These are phyloP conservation scores for Wilcoxina mikolae DNA, from an alignment of 495 filamentous ascomycete genomes.

Conservation along the genomic window DNA sequence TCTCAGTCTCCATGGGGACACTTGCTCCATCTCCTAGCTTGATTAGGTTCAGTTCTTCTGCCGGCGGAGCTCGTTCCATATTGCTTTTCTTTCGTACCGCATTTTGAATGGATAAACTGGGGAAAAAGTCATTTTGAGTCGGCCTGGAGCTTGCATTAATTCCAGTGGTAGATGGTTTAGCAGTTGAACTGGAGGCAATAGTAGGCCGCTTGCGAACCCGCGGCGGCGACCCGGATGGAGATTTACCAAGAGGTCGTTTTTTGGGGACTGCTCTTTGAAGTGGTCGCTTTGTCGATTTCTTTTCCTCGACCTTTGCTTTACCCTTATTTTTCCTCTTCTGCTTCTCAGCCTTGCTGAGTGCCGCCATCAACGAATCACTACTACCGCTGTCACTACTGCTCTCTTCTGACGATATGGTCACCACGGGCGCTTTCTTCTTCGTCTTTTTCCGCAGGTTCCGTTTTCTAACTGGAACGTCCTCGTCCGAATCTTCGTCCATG, in stretches of 20 bases:
- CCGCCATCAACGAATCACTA: slow-evolving; percentile 10
- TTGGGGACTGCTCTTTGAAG: not conserved
- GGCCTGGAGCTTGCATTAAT: not conserved
- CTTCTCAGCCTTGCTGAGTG: slow-evolving; percentile 9
- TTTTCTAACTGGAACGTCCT: not conserved
- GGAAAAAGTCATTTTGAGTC: not conserved
- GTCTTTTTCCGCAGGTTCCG: slow-evolving; percentile 9
- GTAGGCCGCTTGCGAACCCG: not conserved
- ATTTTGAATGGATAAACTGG: not conserved
- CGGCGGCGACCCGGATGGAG: not conserved
- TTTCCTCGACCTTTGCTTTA: not conserved
- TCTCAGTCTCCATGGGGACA: not conserved
- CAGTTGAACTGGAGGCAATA: not conserved
- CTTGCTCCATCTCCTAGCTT: not conserved
- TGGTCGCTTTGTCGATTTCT: not conserved
- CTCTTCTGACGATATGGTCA: slow-evolving; percentile 14
- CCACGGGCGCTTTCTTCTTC: slow-evolving; percentile 13
- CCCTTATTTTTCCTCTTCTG: not conserved
- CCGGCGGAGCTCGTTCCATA: not conserved
- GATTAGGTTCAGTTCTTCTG: not conserved
- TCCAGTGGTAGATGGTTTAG: not conserved
- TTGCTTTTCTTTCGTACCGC: not conserved
- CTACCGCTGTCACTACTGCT: slow-evolving; percentile 2
- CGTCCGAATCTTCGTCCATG: slow-evolving; percentile 11
- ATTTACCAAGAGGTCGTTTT: not conserved